Evolutionary conservation across 139 green algal species (phyloP).

Genomic region (Tetradesmus lagerheimii): DNA sequence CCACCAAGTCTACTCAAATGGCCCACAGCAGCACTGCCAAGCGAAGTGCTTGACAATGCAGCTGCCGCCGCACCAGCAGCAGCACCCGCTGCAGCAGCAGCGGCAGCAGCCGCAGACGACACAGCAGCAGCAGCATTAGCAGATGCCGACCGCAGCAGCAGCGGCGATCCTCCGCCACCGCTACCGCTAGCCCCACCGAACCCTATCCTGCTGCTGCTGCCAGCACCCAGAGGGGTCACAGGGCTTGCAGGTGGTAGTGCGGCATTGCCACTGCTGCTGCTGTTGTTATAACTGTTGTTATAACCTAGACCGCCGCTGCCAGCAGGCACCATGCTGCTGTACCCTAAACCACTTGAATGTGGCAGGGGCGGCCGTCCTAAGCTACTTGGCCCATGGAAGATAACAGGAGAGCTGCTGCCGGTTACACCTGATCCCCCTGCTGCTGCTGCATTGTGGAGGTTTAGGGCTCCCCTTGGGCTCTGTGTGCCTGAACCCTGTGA

Average conservation of each 20-base stretch:
- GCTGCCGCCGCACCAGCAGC: constrained; percentile 9
- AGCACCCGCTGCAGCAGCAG: not conserved
- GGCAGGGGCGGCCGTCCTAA: constrained; percentile 5
- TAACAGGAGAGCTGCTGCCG: not conserved
- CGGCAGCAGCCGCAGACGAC: not conserved
- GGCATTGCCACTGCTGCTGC: not conserved
- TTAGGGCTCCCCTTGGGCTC: not conserved
- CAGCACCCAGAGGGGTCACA: not conserved
- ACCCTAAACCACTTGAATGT: not conserved
- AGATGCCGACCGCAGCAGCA: constrained; percentile 14
- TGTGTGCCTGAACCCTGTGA: constrained; percentile 1
- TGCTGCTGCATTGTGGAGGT: constrained; percentile 19
- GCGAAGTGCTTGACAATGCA: not conserved
- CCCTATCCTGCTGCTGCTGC: constrained; percentile 1
- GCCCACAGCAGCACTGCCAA: not conserved
- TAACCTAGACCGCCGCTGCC: not conserved
- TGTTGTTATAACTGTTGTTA: not conserved
- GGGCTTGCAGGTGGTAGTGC: constrained; percentile 23
- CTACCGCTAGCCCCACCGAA: not conserved
- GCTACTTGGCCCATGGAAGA: constrained; percentile 18
- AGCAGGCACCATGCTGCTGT: constrained; percentile 1
- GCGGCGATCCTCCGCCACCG: not conserved
- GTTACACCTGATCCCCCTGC: not conserved
- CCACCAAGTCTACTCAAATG: not conserved
- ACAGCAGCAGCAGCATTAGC: not conserved